A percentile compares a stretch with the other conserved stretches of the same genome.
These are phyloP conservation scores for Colletotrichum tofieldiae DNA, from an alignment of 2,329 filamentous ascomycete species.

Conservation along the genomic window DNA sequence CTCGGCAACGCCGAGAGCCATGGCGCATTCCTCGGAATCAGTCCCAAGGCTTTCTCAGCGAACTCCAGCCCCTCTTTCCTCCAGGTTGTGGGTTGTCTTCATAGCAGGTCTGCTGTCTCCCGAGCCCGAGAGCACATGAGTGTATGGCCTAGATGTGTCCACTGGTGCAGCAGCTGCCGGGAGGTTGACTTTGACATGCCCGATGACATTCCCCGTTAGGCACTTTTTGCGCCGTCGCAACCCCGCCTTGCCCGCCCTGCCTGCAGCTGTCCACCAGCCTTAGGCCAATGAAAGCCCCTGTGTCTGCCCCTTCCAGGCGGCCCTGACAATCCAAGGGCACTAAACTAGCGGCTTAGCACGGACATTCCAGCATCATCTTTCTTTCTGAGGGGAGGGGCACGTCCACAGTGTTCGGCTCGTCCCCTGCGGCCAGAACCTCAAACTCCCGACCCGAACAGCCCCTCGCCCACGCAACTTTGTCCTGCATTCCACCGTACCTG, in stretches of 20 bases:
- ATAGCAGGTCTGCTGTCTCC: too few relatives aligned
- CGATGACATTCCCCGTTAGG: neutral
- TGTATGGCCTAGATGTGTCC: neutral
- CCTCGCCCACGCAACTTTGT: conserved; percentile 14
- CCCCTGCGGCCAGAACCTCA: conserved; percentile 1
- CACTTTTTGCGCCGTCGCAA: neutral
- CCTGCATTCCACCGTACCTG: neutral
- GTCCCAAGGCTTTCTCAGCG: neutral
- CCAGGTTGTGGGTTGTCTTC: neutral
- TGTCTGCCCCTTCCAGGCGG: conserved; percentile 17
- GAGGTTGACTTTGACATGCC: neutral
- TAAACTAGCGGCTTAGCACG: conserved; percentile 35
- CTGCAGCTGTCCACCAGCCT: neutral
- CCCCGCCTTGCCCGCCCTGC: conserved; percentile 10
- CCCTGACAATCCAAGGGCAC: conserved; percentile 30
- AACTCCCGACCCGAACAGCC: conserved; percentile 7
- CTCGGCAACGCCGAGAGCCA: conserved; percentile 3
- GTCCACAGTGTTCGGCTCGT: conserved; percentile 12
- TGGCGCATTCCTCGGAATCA: neutral
- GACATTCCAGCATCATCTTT: conserved; percentile 39
- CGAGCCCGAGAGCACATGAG: neutral
- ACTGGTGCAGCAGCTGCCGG: neutral
- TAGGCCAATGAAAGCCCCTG: conserved; percentile 3
- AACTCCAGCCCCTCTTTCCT: neutral
- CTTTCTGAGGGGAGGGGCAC: conserved; percentile 23